Percentiles rank a stretch among this genome's conserved stretches.
Conservation (phyloP, 2,329 filamentous ascomycete genomes). For the Sordariomycetes sp. region DNA sequence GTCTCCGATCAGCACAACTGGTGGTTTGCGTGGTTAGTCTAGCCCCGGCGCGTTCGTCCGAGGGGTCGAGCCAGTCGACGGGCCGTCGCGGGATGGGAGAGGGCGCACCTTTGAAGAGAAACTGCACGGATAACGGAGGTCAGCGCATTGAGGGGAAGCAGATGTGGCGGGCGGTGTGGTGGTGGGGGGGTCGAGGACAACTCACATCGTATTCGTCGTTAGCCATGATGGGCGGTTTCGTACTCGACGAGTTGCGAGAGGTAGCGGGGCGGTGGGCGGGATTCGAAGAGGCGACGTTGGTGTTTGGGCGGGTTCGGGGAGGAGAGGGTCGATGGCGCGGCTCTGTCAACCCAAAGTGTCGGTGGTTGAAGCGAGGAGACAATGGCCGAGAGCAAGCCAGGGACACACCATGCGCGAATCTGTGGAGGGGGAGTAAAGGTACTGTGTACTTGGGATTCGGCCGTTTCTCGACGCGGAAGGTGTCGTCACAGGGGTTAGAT, state of each 20-base stretch:
- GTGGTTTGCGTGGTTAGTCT: constrained; percentile 5
- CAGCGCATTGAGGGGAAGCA: constrained; percentile 9
- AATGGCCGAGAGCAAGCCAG: background rate
- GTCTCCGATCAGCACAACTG: constrained; percentile 98
- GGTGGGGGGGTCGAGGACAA: constrained; percentile 10
- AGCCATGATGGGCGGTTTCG: constrained; percentile 53
- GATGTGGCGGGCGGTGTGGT: constrained; percentile 7
- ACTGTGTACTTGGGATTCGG: background rate
- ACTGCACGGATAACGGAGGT: constrained; percentile 40
- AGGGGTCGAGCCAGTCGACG: constrained; percentile 3
- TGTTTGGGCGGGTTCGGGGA: background rate
- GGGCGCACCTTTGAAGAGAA: constrained; percentile 90
- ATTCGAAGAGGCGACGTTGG: constrained; percentile 5
- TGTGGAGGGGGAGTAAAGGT: background rate
- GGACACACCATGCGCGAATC: background rate
- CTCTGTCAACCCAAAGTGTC: background rate
- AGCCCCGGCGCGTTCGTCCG: constrained; percentile 3
- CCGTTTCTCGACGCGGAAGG: background rate
- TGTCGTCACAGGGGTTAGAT: background rate
- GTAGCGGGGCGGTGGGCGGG: background rate
- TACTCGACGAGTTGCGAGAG: background rate
- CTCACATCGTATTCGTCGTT: constrained; percentile 99
- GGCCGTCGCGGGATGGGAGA: constrained; percentile 16
- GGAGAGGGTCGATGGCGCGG: constrained; percentile 1
- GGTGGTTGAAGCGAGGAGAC: constrained; percentile 3